Evolutionary conservation across 495 filamentous ascomycete species (phyloP), one percentile per base, ranked within the genome.

Genomic region (Tuber umbilicatum): DNA sequence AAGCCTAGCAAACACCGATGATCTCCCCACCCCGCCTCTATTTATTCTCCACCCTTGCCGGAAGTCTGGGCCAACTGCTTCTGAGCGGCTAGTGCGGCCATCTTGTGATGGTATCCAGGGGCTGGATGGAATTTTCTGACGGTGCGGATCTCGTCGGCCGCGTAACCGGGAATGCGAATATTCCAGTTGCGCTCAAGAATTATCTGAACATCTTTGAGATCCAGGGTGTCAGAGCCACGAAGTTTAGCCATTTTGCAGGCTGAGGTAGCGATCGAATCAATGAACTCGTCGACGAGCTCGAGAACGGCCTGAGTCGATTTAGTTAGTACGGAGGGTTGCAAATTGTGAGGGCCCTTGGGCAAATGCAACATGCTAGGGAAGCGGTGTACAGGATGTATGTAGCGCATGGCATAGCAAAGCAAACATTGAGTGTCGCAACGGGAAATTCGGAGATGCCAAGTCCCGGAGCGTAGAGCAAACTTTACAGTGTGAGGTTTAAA

Each of bases 121-220:
- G 93, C 89, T 7, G 95, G 95, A 83, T 94, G 91, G 38, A 94
- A 90, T 84, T 97, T 97, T 81, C 93, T 90, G 35, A 97, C 94
- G 4, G 93, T 97, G 73, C 95, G 89, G 74, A 97, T 88, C 84
- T 99, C 95, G 80, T 99, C 95, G 41, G 92, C 91, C 7, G 93
- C 90, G 84, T 96, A 97, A 45, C 95, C 95, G 0, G 95, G 97
- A 74, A 97, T 93, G 73, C 95, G 92, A 85, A 98, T 98, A 84
- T 98, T 97, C 88, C 96, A 97, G 83, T 93, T 94, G 73, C 96
- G 92, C 85, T 99, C 95, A 27, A 99, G 90, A 38, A 97, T 90
- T 43, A 97, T 90, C 84, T 97, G 95, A 70, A 99, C 88, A 82
- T 99, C 95, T 76, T 93, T 92, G 70, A 97, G 90, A 78, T 99